These are phyloP conservation scores for Ophiobolus disseminans DNA, from an alignment of 2,329 filamentous ascomycete species.

Conservation along the genomic window DNA sequence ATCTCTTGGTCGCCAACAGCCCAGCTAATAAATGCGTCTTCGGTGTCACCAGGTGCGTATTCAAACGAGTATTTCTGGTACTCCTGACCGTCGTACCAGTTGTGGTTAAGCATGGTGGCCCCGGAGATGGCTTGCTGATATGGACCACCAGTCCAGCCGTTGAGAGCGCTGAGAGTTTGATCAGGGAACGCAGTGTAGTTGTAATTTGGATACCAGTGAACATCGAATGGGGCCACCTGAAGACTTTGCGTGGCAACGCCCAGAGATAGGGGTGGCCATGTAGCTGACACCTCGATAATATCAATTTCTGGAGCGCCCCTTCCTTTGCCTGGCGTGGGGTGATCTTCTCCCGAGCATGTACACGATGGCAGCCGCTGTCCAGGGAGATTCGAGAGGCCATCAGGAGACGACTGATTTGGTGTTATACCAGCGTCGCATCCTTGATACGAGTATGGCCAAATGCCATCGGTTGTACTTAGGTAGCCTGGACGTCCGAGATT, in stretches of 20 bases:
- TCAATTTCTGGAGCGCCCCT: conserved; percentile 59
- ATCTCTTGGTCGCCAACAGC: conserved; percentile 60
- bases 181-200: conserved; percentile 61
- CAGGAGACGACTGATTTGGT: conserved; percentile 55
- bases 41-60: conserved; percentile 57
- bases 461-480: conserved; percentile 59
- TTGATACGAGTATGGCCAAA: conserved; percentile 64
- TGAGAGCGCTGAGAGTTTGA: conserved; percentile 57
- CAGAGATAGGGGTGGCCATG: conserved; percentile 48
- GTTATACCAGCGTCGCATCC: conserved; percentile 60
- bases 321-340: conserved; percentile 56
- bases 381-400: conserved; percentile 53
- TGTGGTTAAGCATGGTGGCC: conserved; percentile 61
- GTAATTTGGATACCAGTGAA: conserved; percentile 61
- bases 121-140: conserved; percentile 65
- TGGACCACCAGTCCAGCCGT: conserved; percentile 61
- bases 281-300: conserved; percentile 56
- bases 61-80: conserved; percentile 66
- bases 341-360: conserved; percentile 55
- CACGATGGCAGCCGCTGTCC: conserved; percentile 56
- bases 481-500: conserved; percentile 63
- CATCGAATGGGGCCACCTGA: conserved; percentile 59
- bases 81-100: conserved; percentile 61
- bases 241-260: conserved; percentile 58
- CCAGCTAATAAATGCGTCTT: conserved; percentile 59